Conservation (phyloP, 352 stramenopile species). For the Phytophthora cryptogea region DNA sequence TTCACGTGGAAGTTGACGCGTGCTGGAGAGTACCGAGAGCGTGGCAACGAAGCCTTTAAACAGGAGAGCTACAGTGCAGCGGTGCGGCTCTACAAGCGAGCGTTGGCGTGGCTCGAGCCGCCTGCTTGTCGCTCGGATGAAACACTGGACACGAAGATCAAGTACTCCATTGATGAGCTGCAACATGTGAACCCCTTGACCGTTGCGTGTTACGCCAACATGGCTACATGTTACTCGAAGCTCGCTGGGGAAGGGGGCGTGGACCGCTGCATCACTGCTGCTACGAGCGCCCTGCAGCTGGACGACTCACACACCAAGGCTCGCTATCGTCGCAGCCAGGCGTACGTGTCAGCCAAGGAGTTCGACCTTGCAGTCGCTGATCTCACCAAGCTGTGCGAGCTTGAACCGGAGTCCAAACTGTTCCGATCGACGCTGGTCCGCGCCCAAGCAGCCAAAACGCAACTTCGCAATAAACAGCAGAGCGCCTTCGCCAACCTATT, state of each 20-base stretch:
- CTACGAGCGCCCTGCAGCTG: slow-evolving; percentile 46
- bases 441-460: slow-evolving; percentile 34
- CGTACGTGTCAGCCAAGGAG: slow-evolving; percentile 53
- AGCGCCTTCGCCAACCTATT: slow-evolving; percentile 45
- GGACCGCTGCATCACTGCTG: slow-evolving; percentile 54
- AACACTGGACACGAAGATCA: slow-evolving; percentile 30
- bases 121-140: slow-evolving; percentile 26
- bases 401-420: slow-evolving; percentile 53
- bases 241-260: slow-evolving; percentile 24
- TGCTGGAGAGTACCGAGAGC: slow-evolving; percentile 47
- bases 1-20: slow-evolving; percentile 56
- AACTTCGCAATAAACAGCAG: slow-evolving; percentile 49
- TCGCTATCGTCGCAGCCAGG: slow-evolving; percentile 69
- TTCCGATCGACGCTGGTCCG: slow-evolving; percentile 41
- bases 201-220: slow-evolving; percentile 59
- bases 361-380: slow-evolving; percentile 64
- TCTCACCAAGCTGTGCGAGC: slow-evolving; percentile 36
- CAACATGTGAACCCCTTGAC: slow-evolving; percentile 37
- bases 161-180: slow-evolving; percentile 45
- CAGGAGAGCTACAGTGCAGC: slow-evolving; percentile 34
- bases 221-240: slow-evolving; percentile 71
- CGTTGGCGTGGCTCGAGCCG: slow-evolving; percentile 60
- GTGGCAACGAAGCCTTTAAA: slow-evolving; percentile 67
- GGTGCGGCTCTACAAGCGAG: slow-evolving; percentile 49
- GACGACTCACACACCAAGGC: slow-evolving; percentile 63